Percentiles rank a stretch among this genome's conserved stretches.
Evolutionary conservation across 148 eudicot species (phyloP).

Genomic region (Drosera capensis): DNA sequence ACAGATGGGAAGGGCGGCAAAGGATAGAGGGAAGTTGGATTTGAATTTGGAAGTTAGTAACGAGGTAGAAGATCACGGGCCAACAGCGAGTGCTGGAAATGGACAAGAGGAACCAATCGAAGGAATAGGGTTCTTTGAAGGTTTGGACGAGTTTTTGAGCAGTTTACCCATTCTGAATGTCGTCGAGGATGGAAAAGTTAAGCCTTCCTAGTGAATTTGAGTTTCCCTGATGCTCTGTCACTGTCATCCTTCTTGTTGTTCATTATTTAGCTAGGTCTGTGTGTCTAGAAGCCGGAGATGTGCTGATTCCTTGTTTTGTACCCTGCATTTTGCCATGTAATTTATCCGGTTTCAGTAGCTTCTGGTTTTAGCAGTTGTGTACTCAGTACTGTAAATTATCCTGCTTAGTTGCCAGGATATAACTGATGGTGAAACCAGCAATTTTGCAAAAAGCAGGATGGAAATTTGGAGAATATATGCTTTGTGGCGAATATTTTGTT

Average conservation of each 20-base stretch:
- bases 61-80: constrained; percentile 33
- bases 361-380: too few species aligned
- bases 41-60: constrained; percentile 36
- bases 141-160: constrained; percentile 3
- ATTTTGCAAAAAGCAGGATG: too few species aligned
- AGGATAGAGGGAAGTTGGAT: constrained; percentile 41
- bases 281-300: too few species aligned
- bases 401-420: too few species aligned
- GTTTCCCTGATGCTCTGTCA: constrained; percentile 7
- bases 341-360: too few species aligned
- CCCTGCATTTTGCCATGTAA: too few species aligned
- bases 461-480: too few species aligned
- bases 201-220: constrained; percentile 9
- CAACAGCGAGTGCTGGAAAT: constrained; percentile 11
- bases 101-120: constrained; percentile 29
- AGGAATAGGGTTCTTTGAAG: constrained; percentile 8
- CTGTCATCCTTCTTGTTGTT: constrained; percentile 7
- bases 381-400: too few species aligned
- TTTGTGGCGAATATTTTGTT: too few species aligned
- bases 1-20: constrained; percentile 14
- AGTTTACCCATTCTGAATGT: constrained; percentile 43
- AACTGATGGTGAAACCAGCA: too few species aligned
- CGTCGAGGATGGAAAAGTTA: constrained; percentile 35
- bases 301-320: too few species aligned
- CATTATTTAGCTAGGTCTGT: constrained; percentile 18